A percentile compares a stretch with the other conserved stretches of the same genome.
Conservation (phyloP, 371 early-diverging fungal genomes). For the Dichotomocladium elegans region DNA sequence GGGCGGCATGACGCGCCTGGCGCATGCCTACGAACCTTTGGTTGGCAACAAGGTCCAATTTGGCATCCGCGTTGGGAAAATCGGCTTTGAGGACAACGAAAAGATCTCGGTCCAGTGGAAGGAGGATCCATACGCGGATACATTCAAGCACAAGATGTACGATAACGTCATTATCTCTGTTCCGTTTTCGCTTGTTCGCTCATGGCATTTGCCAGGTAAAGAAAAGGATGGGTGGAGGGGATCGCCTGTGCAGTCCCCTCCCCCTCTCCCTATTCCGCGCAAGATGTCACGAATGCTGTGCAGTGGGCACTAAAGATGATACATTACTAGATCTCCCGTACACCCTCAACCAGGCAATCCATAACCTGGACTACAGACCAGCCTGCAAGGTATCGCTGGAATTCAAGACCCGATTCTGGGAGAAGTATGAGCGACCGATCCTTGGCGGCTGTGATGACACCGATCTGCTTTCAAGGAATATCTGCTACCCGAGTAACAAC, state of each 20-base stretch:
- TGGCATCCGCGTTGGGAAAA: constrained; percentile 13
- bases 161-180: constrained; percentile 31
- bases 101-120: constrained; percentile 30
- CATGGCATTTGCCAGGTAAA: constrained; percentile 30
- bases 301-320: not conserved
- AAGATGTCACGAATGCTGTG: too few species aligned
- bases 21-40: constrained; percentile 25
- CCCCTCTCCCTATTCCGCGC: not conserved
- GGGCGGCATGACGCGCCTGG: constrained; percentile 26
- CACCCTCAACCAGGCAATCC: constrained; percentile 17
- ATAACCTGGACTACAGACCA: constrained; percentile 17
- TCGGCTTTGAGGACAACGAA: constrained; percentile 13
- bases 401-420: constrained; percentile 33
- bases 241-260: not conserved
- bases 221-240: too few species aligned
- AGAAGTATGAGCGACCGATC: constrained; percentile 25
- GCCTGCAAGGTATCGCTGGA: constrained; percentile 28
- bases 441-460: constrained; percentile 27
- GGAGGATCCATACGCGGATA: constrained; percentile 13
- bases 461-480: constrained; percentile 15
- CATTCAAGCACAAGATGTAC: constrained; percentile 17
- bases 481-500: constrained; percentile 28
- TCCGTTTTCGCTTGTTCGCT: constrained; percentile 27
- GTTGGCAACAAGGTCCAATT: constrained; percentile 26
- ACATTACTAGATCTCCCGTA: constrained; percentile 16